These are phyloP conservation scores for Laguncularia racemosa DNA, from an alignment of 345 rosid species.

Conservation along the genomic window DNA sequence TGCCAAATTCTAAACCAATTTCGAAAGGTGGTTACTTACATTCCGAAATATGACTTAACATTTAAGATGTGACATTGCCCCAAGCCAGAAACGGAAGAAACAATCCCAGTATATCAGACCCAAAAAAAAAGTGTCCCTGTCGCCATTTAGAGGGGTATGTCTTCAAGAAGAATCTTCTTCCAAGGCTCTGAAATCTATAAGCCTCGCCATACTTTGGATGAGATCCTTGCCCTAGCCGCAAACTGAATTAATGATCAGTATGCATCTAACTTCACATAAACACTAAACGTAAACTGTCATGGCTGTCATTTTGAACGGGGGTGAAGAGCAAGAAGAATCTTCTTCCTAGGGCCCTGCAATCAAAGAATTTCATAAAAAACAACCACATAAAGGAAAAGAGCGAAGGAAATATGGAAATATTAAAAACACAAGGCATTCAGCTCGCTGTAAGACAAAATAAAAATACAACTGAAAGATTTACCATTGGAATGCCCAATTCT, in stretches of 20 bases:
- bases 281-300: neutral
- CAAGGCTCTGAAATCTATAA: slow-evolving; percentile 67
- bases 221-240: too few species aligned
- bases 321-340: slow-evolving; percentile 68
- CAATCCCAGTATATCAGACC: too few species aligned
- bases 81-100: too few species aligned
- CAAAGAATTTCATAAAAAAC: neutral
- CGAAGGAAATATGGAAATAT: too few species aligned
- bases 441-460: neutral
- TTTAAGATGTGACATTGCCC: too few species aligned
- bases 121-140: neutral
- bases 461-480: slow-evolving; percentile 19
- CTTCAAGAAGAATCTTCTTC: slow-evolving; percentile 83
- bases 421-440: neutral
- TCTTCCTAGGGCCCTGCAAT: slow-evolving; percentile 92
- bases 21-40: too few species aligned
- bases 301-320: slow-evolving; percentile 46
- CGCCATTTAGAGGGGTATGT: slow-evolving; percentile 15
- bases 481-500: slow-evolving; percentile 97
- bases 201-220: neutral
- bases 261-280: too few species aligned
- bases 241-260: neutral
- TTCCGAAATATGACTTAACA: too few species aligned
- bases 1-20: too few species aligned
- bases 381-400: too few species aligned